These are phyloP conservation scores for Sideroxylon spinosum DNA, from an alignment of 179 eudicot species.

Conservation along the genomic window DNA sequence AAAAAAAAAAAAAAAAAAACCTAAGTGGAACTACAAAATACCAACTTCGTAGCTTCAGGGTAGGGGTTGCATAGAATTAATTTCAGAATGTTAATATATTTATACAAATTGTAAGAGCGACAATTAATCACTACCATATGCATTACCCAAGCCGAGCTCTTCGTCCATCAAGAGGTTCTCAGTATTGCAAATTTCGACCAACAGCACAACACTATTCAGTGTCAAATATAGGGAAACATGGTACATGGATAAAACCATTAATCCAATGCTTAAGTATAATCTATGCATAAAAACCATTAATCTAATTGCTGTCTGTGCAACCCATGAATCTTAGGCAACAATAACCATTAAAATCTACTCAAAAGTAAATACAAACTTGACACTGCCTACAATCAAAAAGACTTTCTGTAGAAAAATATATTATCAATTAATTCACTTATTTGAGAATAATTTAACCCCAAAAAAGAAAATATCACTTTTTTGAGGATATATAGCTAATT, in stretches of 20 bases:
- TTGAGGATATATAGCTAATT: no score
- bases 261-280: neutral
- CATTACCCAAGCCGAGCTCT: neutral
- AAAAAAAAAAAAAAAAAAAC: no score
- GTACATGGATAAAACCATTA: neutral
- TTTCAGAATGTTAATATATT: neutral
- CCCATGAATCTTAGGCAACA: neutral
- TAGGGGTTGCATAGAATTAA: neutral
- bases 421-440: no score
- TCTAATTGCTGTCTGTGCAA: neutral
- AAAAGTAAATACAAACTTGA: no score
- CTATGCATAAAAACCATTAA: neutral
- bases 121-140: neutral
- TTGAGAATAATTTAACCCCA: no score
- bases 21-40: no score
- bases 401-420: no score
- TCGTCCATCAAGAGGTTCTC: neutral
- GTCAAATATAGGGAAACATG: neutral
- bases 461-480: no score
- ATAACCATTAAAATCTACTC: no score
- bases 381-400: no score
- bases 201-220: neutral
- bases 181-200: neutral
- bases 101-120: neutral
- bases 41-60: neutral